phyloP scores from a whole-genome alignment of 2,329 filamentous ascomycete species.

The Xylaria arbuscula region DNA sequence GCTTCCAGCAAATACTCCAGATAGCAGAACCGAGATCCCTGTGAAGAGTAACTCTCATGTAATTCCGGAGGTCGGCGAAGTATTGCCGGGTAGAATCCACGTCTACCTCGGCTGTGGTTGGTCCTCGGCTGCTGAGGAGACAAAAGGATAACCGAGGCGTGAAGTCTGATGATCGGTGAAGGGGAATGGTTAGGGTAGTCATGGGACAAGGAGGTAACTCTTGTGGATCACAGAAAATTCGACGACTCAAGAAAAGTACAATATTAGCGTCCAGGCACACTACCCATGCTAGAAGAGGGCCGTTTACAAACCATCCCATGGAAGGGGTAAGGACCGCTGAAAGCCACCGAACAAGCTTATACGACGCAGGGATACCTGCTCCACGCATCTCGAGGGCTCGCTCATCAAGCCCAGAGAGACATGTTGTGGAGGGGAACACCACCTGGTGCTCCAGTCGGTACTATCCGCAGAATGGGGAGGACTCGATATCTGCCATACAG shows the following conservation, averaged over 20 bases:
- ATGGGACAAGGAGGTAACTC: not conserved
- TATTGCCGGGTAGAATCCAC: not conserved
- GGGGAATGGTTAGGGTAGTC: not conserved
- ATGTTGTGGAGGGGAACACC: not conserved
- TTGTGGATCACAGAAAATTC: not conserved
- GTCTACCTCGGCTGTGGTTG: constrained; percentile 1
- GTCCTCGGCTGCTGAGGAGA: not conserved
- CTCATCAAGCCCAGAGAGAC: not conserved
- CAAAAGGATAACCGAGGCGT: not conserved
- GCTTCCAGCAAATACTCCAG: constrained; percentile 13
- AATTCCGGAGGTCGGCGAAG: constrained; percentile 1
- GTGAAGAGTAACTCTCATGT: constrained; percentile 6
- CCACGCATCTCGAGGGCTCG: constrained; percentile 14
- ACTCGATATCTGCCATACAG: constrained; percentile 9
- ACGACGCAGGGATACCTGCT: not conserved
- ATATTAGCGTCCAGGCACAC: not conserved
- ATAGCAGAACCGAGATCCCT: constrained; percentile 12
- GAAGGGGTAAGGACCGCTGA: not conserved
- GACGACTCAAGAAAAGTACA: not conserved
- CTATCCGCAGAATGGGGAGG: not conserved
- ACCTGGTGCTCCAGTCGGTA: not conserved
- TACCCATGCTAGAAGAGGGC: not conserved
- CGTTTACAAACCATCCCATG: constrained; percentile 3
- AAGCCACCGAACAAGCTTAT: constrained; percentile 5
- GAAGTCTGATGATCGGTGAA: not conserved